phyloP scores from a whole-genome alignment of 371 early-diverging fungal species.

The Lichtheimia hyalospora region DNA sequence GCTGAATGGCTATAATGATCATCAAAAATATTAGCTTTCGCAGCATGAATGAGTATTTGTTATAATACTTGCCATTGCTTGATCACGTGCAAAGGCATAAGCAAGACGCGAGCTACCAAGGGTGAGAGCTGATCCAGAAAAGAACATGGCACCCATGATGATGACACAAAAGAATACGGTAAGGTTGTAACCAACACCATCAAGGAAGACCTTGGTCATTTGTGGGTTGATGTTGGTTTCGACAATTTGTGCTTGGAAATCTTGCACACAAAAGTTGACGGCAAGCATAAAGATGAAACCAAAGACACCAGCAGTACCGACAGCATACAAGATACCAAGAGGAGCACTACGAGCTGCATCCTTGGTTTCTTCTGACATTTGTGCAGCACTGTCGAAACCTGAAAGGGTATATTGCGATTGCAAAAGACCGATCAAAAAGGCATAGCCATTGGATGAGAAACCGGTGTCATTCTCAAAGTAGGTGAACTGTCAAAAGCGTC shows the following conservation, averaged over 20 bases:
- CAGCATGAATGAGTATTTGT: not conserved
- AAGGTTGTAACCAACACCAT: constrained; percentile 59
- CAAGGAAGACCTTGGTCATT: constrained; percentile 58
- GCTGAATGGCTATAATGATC: constrained; percentile 33
- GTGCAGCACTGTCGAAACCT: constrained; percentile 77
- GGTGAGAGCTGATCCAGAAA: constrained; percentile 50
- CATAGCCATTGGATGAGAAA: constrained; percentile 39
- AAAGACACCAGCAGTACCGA: constrained; percentile 53
- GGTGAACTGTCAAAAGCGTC: constrained; percentile 47
- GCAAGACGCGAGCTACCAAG: constrained; percentile 67
- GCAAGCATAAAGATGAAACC: constrained; percentile 60
- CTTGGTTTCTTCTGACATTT: constrained; percentile 77
- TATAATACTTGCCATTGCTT: constrained; percentile 45
- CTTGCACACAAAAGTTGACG: constrained; percentile 58
- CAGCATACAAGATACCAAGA: constrained; percentile 57
- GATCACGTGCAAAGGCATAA: constrained; percentile 77
- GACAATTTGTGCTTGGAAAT: constrained; percentile 54
- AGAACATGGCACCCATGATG: constrained; percentile 56
- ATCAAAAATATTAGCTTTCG: not conserved
- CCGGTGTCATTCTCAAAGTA: constrained; percentile 47
- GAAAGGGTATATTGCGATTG: constrained; percentile 57
- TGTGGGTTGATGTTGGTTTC: constrained; percentile 35
- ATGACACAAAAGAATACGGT: constrained; percentile 48
- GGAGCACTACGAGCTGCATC: constrained; percentile 67
- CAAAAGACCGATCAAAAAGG: constrained; percentile 46